These are phyloP conservation scores for Trichomonas tenax DNA, from an alignment of 208 protist species.

Conservation along the genomic window DNA sequence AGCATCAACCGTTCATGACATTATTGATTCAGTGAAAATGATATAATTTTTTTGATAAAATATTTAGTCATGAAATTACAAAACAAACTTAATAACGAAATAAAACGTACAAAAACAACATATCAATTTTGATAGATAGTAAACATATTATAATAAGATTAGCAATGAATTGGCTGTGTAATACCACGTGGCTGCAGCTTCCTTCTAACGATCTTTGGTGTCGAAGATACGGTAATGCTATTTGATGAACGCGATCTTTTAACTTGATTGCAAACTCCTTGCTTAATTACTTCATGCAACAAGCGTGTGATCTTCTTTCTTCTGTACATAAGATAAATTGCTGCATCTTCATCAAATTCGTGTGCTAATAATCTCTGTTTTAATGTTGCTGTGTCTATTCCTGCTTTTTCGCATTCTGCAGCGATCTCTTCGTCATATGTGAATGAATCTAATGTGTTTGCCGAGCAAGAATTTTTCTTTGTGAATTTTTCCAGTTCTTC, in stretches of 20 bases:
- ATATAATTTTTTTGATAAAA: too few relatives aligned
- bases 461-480: neutral
- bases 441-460: neutral
- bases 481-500: neutral
- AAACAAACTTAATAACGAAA: too few relatives aligned
- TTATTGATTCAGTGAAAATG: too few relatives aligned
- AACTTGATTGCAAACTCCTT: neutral
- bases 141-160: too few relatives aligned
- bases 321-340: neutral
- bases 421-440: neutral
- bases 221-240: neutral
- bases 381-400: neutral
- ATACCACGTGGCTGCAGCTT: neutral
- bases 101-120: too few relatives aligned
- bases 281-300: neutral
- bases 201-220: neutral
- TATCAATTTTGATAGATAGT: too few relatives aligned
- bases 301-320: neutral
- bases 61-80: too few relatives aligned
- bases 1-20: too few relatives aligned
- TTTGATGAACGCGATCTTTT: neutral
- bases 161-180: neutral
- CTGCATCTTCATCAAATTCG: neutral
- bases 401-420: neutral
- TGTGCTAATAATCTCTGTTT: neutral